Conservation (phyloP, 352 stramenopile genomes). For the Phytophthora citricola region DNA sequence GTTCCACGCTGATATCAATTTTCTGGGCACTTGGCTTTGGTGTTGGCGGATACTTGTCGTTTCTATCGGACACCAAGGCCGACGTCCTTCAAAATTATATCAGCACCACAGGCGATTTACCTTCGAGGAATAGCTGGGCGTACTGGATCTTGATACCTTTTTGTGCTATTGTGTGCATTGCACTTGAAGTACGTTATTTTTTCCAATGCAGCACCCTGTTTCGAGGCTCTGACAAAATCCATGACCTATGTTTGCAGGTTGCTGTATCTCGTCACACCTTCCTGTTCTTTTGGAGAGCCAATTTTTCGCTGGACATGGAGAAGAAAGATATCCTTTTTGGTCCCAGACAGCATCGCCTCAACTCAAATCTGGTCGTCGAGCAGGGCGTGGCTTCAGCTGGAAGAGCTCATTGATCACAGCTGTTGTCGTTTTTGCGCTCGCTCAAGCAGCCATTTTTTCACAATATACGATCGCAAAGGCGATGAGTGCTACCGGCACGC, state of each 20-base stretch:
- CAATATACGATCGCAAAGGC: conserved; percentile 34
- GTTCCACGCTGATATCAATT: conserved; percentile 41
- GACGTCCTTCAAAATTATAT: conserved; percentile 65
- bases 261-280: conserved; percentile 55
- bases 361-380: conserved; percentile 13
- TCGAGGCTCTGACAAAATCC: neutral
- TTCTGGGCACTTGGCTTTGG: conserved; percentile 47
- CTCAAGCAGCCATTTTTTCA: conserved; percentile 50
- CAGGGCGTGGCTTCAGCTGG: conserved; percentile 8
- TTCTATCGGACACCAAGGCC: conserved; percentile 44
- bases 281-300: conserved; percentile 41
- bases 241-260: conserved; percentile 33
- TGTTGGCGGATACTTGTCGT: conserved; percentile 61
- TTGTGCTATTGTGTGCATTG: conserved; percentile 47
- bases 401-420: conserved; percentile 30
- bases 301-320: conserved; percentile 11
- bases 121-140: conserved; percentile 36
- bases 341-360: conserved; percentile 24
- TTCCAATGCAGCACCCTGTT: neutral
- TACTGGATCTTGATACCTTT: conserved; percentile 59
- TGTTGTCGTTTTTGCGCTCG: conserved; percentile 36
- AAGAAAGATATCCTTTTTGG: conserved; percentile 48
- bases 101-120: conserved; percentile 17
- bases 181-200: conserved; percentile 46
- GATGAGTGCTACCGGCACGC: conserved; percentile 50